Evolutionary conservation across 306 rosid species (phyloP).

Genomic region (Quercus aquifolioides): DNA sequence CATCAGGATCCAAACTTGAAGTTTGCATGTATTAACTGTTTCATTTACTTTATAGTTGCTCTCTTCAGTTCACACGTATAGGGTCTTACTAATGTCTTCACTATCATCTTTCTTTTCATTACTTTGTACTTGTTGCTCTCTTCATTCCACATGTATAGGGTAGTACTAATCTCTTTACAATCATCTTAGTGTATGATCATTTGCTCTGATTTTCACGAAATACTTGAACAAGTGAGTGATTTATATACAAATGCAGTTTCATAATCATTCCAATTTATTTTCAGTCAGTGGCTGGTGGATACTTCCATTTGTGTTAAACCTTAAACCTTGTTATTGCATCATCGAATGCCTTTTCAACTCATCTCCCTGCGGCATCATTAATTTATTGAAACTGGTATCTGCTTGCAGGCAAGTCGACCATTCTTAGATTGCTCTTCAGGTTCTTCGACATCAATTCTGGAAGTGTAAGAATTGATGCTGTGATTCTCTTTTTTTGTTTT

Average conservation of each 20-base stretch:
- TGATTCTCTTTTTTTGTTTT: slow-evolving; percentile 20
- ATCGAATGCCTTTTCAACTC: neutral
- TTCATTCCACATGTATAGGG: neutral
- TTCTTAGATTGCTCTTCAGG: slow-evolving; percentile 93
- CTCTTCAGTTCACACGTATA: too few relatives aligned
- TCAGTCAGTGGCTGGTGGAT: neutral
- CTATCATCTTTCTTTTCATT: too few relatives aligned
- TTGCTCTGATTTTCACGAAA: neutral
- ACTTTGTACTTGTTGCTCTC: neutral
- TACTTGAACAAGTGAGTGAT: neutral
- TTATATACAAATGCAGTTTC: neutral
- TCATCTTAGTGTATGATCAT: neutral
- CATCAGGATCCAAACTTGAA: neutral
- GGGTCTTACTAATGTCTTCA: too few relatives aligned
- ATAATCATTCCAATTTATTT: neutral
- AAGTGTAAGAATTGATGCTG: slow-evolving; percentile 67
- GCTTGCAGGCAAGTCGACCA: slow-evolving; percentile 90
- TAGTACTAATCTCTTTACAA: neutral
- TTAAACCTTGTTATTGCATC: neutral
- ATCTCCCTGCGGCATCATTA: slow-evolving; percentile 15
- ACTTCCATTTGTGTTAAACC: neutral
- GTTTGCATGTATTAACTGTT: neutral
- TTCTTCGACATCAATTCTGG: slow-evolving; percentile 86
- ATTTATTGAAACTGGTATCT: slow-evolving; percentile 33
- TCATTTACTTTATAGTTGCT: neutral